Conservation (phyloP, 2,329 filamentous ascomycete species). For the Ophiostoma quercus region DNA sequence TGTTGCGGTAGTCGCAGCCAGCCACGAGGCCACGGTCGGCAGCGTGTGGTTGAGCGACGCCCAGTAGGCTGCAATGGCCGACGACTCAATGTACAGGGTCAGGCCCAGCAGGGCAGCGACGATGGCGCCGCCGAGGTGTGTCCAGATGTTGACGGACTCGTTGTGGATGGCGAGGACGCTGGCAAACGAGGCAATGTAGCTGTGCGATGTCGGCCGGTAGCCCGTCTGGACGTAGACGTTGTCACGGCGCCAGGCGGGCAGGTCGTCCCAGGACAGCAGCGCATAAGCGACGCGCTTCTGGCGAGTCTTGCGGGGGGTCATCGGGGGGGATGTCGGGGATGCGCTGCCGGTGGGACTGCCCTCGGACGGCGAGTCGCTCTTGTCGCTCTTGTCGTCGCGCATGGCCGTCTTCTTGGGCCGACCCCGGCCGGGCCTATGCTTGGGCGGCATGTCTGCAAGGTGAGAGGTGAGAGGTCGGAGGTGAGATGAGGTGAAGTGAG, state of each 20-base stretch:
- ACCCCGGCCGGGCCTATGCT: conserved; percentile 17
- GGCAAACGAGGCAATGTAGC: conserved; percentile 42
- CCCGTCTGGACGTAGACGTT: conserved; percentile 52
- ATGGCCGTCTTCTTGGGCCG: conserved; percentile 21
- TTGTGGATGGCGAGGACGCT: conserved; percentile 55
- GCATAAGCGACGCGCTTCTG: conserved; percentile 25
- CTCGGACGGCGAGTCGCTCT: neutral
- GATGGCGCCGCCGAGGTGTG: conserved; percentile 60
- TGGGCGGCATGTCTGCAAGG: conserved; percentile 12
- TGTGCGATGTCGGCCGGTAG: conserved; percentile 49
- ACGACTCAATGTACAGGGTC: conserved; percentile 44
- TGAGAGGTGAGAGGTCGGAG: neutral
- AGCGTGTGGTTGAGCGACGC: neutral
- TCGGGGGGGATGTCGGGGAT: neutral
- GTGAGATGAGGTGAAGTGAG: neutral
- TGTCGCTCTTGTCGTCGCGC: conserved; percentile 2
- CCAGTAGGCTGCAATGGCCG: conserved; percentile 9
- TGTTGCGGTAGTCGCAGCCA: neutral
- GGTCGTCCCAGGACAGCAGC: conserved; percentile 53
- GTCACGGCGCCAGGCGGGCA: conserved; percentile 55
- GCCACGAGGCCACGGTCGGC: neutral
- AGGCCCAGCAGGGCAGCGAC: conserved; percentile 48
- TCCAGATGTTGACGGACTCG: conserved; percentile 60
- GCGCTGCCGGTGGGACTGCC: conserved; percentile 25
- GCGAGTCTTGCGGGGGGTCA: conserved; percentile 13